A percentile compares a stretch with the other conserved stretches of the same genome.
Evolutionary conservation across 2,329 filamentous ascomycete species (phyloP).

Genomic region (Gaeumannomyces tritici): DNA sequence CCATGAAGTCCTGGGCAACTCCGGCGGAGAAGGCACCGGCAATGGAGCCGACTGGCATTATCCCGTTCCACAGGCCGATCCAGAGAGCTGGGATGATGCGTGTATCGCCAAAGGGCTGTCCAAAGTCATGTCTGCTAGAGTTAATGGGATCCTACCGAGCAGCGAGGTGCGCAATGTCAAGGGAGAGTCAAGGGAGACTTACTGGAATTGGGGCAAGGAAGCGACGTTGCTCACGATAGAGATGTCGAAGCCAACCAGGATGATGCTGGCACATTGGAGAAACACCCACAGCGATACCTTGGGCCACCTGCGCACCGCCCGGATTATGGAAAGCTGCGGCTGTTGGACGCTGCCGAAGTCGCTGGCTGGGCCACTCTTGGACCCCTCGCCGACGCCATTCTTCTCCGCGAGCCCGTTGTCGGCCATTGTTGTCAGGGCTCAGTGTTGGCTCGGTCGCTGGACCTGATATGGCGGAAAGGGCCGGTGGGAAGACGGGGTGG

Average conservation of each 20-base stretch:
- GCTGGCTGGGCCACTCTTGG: not conserved
- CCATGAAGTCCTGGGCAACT: not conserved
- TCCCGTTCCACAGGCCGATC: constrained; percentile 1
- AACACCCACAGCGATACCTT: not conserved
- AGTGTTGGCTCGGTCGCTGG: not conserved
- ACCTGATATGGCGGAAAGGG: too few relatives aligned
- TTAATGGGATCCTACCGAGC: not conserved
- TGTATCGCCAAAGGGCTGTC: not conserved
- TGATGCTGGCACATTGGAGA: not conserved
- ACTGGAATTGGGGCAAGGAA: not conserved
- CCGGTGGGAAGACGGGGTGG: too few relatives aligned
- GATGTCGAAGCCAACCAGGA: not conserved
- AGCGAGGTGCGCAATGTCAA: not conserved
- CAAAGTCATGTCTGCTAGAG: not conserved
- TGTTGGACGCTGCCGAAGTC: not conserved
- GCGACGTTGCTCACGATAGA: constrained; percentile 1
- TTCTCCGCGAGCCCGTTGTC: not conserved
- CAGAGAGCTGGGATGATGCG: not conserved
- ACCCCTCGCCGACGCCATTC: not conserved
- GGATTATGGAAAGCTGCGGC: not conserved
- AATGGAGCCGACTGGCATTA: not conserved
- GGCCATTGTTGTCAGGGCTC: not conserved
- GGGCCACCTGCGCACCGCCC: not conserved
- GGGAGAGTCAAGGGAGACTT: not conserved
- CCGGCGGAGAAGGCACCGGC: not conserved